Percentiles rank a stretch among this genome's conserved stretches.
Conservation (phyloP, 805 yeast species). For the Trichomonascus vanleenenianus region DNA sequence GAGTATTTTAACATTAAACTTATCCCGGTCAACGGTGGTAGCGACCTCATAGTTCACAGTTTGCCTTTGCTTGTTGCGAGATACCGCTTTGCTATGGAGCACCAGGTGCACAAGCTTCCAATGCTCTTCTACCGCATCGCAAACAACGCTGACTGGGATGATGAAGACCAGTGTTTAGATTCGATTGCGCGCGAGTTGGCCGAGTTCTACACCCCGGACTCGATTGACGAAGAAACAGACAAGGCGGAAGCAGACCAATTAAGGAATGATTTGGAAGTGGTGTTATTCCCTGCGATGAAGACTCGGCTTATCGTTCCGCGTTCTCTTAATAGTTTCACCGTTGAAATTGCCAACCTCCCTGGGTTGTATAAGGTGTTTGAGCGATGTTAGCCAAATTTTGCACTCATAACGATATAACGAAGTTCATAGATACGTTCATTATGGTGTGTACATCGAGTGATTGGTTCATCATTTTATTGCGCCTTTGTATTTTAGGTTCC, state of each 20-base stretch:
- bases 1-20: slow-evolving; percentile 68
- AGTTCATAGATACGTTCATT: too few species aligned
- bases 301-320: slow-evolving; percentile 58
- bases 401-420: too few species aligned
- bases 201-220: slow-evolving; percentile 60
- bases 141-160: slow-evolving; percentile 49
- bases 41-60: slow-evolving; percentile 30
- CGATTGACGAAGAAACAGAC: slow-evolving; percentile 29
- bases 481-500: too few species aligned
- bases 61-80: slow-evolving; percentile 65
- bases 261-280: slow-evolving; percentile 41
- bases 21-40: not conserved
- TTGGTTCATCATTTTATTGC: too few species aligned
- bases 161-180: slow-evolving; percentile 61
- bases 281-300: slow-evolving; percentile 59
- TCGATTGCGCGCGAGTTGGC: slow-evolving; percentile 66
- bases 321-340: slow-evolving; percentile 43
- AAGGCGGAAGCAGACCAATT: slow-evolving; percentile 19
- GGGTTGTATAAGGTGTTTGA: slow-evolving; percentile 89
- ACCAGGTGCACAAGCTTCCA: slow-evolving; percentile 47
- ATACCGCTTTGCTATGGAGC: slow-evolving; percentile 44
- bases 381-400: slow-evolving; percentile 57
- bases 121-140: slow-evolving; percentile 58
- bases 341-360: slow-evolving; percentile 86
- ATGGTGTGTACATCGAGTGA: too few species aligned